Base-by-base conservation (phyloP, 805 yeast genomes). In the Lipomyces sp. region DNA sequence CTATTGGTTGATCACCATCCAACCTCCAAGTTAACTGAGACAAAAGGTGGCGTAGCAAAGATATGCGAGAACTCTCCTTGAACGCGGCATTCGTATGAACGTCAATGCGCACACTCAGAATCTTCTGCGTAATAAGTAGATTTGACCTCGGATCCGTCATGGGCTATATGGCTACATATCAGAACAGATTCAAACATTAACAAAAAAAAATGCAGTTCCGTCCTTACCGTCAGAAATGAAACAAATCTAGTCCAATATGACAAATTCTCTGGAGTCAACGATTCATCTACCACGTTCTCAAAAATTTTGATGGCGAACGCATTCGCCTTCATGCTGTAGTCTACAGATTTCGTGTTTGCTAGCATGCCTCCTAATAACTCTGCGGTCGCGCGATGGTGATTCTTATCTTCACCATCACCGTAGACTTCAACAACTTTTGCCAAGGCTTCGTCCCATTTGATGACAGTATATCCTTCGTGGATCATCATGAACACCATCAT, bases 211-310 rank as follows among this genome's bases (percentile, higher is more conserved):
- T 4, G 33, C 57, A 55, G 24, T 45, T 24, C 51, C 67, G 64
- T 53, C 77, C 82, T 42, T 65, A 64, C 64, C 32, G 50, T 86
- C 80, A 71, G 0, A 92, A 89, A 1, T 86, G 73, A 90, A 92
- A 88, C 80, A 59, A 90, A 84, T 0, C 91, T 83, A 45, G 82
- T 81, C 98, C 98, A 95, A 53, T 90, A 86, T 24, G 82, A 84
- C 50, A 83, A 77, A 2, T 87, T 88, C 39, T 92, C 95, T 2
- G 92, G 96, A 0, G 90, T 84, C 63, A 94, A 76, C 57, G 88
- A 90, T 42, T 82, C 78, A 5, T 80, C 79, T 42, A 91, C 80
- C 3, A 87, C 82, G 0, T 74, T 70, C 5, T 64, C 24, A 24
- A 77, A 56, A 8, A 73, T 53, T 0, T 73, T 72, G 53, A 90